Evolutionary conservation across 139 green algal genomes (phyloP).

Genomic region (Chlorella sp.): DNA sequence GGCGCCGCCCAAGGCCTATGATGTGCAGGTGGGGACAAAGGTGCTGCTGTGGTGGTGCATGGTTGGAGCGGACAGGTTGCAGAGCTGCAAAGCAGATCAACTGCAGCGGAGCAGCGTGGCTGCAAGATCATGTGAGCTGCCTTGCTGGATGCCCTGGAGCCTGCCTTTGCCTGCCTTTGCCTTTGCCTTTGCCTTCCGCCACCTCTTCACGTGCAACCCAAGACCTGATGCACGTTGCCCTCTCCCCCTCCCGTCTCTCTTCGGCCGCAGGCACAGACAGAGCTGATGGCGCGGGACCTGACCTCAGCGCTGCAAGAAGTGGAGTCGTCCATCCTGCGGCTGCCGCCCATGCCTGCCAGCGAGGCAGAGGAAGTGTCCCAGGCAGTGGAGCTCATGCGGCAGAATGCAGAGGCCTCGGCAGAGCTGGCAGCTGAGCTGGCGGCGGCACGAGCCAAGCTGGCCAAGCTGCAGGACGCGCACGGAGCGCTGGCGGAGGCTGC

Average conservation of each 20-base stretch:
- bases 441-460: constrained; percentile 16
- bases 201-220: not conserved
- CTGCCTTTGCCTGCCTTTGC: not conserved
- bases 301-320: constrained; percentile 6
- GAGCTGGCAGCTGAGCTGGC: constrained; percentile 27
- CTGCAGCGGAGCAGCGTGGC: too few relatives aligned
- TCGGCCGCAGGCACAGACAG: constrained; percentile 5
- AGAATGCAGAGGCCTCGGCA: constrained; percentile 20
- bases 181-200: not conserved
- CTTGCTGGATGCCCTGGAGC: too few relatives aligned
- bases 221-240: not conserved
- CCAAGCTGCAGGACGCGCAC: constrained; percentile 30
- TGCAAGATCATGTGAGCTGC: too few relatives aligned
- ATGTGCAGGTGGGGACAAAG: constrained; percentile 11
- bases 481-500: constrained; percentile 15
- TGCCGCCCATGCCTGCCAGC: not conserved
- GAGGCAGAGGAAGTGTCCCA: constrained; percentile 17
- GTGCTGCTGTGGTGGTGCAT: not conserved
- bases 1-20: not conserved
- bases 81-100: too few relatives aligned
- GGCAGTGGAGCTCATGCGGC: constrained; percentile 31
- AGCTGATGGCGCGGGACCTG: constrained; percentile 32
- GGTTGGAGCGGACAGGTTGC: too few relatives aligned
- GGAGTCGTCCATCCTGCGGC: constrained; percentile 12
- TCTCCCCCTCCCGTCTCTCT: not conserved